phyloP scores from a whole-genome alignment of 208 protist genomes.

The Trypanosoma theileri region DNA sequence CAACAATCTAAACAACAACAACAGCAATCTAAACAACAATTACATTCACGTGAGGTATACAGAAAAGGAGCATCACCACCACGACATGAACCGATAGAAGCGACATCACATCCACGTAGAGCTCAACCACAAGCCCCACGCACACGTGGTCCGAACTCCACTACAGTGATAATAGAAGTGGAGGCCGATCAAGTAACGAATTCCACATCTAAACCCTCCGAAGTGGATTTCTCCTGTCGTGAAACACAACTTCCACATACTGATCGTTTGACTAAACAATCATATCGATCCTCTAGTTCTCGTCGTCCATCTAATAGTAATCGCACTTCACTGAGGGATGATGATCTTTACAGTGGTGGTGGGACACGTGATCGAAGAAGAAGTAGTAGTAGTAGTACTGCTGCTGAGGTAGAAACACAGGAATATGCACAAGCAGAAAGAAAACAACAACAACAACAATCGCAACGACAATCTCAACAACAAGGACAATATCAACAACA shows the following conservation, averaged over 20 bases:
- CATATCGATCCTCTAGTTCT: no score
- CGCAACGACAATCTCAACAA: background rate
- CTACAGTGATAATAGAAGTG: background rate
- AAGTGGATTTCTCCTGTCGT: background rate
- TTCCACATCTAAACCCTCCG: background rate
- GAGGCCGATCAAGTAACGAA: background rate
- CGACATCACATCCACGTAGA: background rate
- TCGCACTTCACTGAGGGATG: background rate
- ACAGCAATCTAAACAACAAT: background rate
- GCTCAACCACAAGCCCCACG: background rate
- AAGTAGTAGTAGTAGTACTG: background rate
- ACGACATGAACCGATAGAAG: background rate
- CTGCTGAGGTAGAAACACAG: background rate
- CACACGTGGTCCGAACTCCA: constrained; percentile 15
- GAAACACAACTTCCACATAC: background rate
- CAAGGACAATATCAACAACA: background rate
- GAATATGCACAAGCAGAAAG: background rate
- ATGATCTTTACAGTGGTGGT: background rate
- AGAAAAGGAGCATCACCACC: background rate
- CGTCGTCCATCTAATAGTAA: background rate
- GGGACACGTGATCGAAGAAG: background rate
- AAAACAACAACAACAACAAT: background rate
- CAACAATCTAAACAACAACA: background rate
- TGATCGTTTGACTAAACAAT: background rate
- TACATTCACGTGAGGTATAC: no score